A percentile compares a stretch with the other conserved stretches of the same genome.
phyloP scores from a whole-genome alignment of 2,329 filamentous ascomycete species.

The Aspergillus nomiae region DNA sequence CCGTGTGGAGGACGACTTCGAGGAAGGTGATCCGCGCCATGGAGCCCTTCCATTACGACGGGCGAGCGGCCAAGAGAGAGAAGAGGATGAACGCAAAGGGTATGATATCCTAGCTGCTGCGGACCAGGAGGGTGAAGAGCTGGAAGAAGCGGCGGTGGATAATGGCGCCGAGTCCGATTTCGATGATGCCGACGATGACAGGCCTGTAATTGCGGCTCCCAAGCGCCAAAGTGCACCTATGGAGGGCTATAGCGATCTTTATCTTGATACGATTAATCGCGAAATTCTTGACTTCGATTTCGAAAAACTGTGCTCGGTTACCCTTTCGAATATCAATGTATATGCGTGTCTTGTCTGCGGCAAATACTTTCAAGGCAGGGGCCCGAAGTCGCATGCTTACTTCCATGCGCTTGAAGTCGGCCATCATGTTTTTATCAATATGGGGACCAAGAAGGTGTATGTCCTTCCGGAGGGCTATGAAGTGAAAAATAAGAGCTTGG shows the following conservation, averaged over 20 bases:
- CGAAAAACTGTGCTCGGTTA: conserved; percentile 95
- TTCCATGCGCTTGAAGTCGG: conserved; percentile 94
- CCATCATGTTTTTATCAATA: conserved; percentile 98
- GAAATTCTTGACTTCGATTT: conserved; percentile 96
- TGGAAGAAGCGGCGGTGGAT: conserved; percentile 36
- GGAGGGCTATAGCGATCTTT: conserved; percentile 90
- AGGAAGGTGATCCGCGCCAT: conserved; percentile 27
- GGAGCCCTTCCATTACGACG: conserved; percentile 28
- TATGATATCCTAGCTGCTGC: conserved; percentile 57
- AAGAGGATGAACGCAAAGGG: conserved; percentile 39
- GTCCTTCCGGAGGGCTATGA: conserved; percentile 90
- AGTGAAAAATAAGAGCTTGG: conserved; percentile 88
- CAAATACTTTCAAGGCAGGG: conserved; percentile 95
- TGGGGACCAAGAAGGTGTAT: conserved; percentile 61
- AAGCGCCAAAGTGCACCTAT: conserved; percentile 74
- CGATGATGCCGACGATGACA: conserved; percentile 44
- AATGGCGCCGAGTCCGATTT: conserved; percentile 28
- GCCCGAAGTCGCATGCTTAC: conserved; percentile 93
- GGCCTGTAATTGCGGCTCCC: conserved; percentile 39
- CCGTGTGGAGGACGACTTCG: conserved; percentile 41
- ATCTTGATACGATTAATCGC: conserved; percentile 95
- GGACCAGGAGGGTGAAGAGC: conserved; percentile 66
- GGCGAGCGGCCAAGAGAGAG: conserved; percentile 33
- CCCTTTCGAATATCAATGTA: conserved; percentile 96
- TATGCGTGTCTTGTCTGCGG: conserved; percentile 97